Evolutionary conservation across 108 stramenopile genomes (phyloP).

Genomic region (Asterionellopsis glacialis): DNA sequence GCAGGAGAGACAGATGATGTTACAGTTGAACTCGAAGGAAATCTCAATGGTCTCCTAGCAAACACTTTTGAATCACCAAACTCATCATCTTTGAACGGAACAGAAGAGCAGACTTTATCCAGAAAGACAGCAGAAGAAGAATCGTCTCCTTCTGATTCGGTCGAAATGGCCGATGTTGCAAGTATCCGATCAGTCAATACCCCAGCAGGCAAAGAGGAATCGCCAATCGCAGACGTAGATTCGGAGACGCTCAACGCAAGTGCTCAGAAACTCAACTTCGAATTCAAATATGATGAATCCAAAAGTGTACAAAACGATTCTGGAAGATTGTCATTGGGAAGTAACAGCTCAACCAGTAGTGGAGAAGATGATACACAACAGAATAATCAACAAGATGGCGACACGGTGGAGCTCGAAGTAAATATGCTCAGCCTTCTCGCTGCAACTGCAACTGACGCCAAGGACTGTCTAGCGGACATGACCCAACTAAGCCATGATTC

Average conservation of each 20-base stretch:
- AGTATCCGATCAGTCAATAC: conserved; percentile 29
- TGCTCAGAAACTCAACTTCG: conserved; percentile 25
- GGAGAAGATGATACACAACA: not conserved
- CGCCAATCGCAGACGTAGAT: conserved; percentile 13
- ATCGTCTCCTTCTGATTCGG: conserved; percentile 8
- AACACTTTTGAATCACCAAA: too few species aligned
- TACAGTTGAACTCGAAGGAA: conserved; percentile 21
- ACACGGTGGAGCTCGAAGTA: conserved; percentile 27
- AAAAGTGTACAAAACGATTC: not conserved
- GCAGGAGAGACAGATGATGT: conserved; percentile 8
- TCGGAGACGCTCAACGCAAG: conserved; percentile 10
- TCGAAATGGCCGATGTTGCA: conserved; percentile 28
- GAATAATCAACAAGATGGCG: conserved; percentile 5
- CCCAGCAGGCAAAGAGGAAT: conserved; percentile 11
- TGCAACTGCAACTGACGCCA: too few species aligned
- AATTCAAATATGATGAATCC: not conserved
- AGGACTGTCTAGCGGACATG: not conserved
- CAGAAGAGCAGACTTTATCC: too few species aligned
- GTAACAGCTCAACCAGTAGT: not conserved
- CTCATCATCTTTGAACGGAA: too few species aligned
- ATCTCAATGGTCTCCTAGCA: conserved; percentile 11
- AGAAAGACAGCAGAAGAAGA: too few species aligned
- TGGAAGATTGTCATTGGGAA: not conserved
- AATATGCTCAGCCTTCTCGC: conserved; percentile 16
- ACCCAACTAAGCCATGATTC: not conserved